Evolutionary conservation across 225 moss, liverwort and hornwort species (phyloP), one percentile per base, ranked within the genome.

Genomic region (Pleurozium schreberi): DNA sequence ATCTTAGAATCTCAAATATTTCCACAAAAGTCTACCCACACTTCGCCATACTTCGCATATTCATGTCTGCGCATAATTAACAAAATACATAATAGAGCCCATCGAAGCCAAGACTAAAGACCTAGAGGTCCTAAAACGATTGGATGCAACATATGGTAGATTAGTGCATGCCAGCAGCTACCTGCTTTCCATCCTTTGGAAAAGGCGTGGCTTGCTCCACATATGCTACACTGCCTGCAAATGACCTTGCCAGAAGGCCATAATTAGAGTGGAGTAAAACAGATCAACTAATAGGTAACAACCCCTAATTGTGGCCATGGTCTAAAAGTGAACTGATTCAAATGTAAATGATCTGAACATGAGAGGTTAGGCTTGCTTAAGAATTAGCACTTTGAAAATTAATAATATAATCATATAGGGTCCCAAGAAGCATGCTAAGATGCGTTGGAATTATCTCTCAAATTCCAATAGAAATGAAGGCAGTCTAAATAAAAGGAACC

Each of bases 131-230:
- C 47, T 62, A 34, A 82, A 36, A 74, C 20, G 27, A 65, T n/a
- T 67, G 52, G 9, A 58, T 45, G 68, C 36, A n/a, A 87, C 86
- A 87, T 49, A 77, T 65, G 65, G 42, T 84, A 63, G 55, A 70
- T 74, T 34, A 88, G 30, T 64, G 75, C 80, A 73, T 31, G 83
- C 70, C 81, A 49, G 58, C 75, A 92, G 90, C 79, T 50, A 97
- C 98, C 95, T 96, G 97, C 91, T 97, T 99, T 67, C 99, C 99
- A 91, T 99, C 99, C 87, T 96, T 96, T 20, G 99, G 96, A 85
- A 97, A 96, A 55, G 99, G 99, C 96, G 89, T 93, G 81, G 99
- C 96, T 90, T 96, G 97, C 90, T 99, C 99, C 83, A 99, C 96
- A 88, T 96, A 97, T 57, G 99, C 99, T 88, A 97, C 88, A 91